Evolutionary conservation across 2,329 filamentous ascomycete genomes (phyloP), one percentile per base, ranked within the genome.

Genomic region (Cercospora canescens): DNA sequence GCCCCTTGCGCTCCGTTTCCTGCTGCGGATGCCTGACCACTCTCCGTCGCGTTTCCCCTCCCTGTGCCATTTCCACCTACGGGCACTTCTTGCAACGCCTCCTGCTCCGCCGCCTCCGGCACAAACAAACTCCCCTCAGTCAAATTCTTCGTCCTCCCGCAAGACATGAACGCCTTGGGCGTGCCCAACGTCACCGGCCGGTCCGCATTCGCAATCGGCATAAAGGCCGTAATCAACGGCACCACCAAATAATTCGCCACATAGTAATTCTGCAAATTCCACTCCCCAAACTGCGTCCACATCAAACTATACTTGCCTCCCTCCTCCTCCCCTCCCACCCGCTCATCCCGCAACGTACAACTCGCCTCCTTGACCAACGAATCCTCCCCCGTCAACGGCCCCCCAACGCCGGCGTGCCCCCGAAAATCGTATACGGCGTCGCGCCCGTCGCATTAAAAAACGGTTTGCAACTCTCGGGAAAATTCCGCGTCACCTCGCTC

Each of bases 211-310:
- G 66, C 66, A 34, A 68, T 68, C n/a, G 66, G 66, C 50, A 68
- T 60, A 37, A 68, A 68, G 12, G 63, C 62, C 32, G 66, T 68
- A 14, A 68, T 62, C n/a, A 68, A 14, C 6, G 66, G 58, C 7
- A 45, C 54, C 12, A 60, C 35, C n/a, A 65, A 60, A 24, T 60
- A 68, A 26, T 65, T 65, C 2, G 62, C 66, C 18, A 39, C 28
- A 34, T 52, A 45, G 48, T 68, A 68, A 34, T 37, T 65, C 18
- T 28, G 39, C 16, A 39, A 24, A 9, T 35, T 59, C 12, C 34
- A 54, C 8, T 55, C 56, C 16, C 63, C 66, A 18, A 59, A 68
- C 35, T 66, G 59, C 14, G 63, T 60, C 66, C 66, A 68, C 60
- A 68, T 63, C 21, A 68, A 8, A 34, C 63, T 63, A 48, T 63